Percentiles rank a stretch among this genome's conserved stretches.
phyloP scores from a whole-genome alignment of 305 asterid genomes.

The Rubia balearica region DNA sequence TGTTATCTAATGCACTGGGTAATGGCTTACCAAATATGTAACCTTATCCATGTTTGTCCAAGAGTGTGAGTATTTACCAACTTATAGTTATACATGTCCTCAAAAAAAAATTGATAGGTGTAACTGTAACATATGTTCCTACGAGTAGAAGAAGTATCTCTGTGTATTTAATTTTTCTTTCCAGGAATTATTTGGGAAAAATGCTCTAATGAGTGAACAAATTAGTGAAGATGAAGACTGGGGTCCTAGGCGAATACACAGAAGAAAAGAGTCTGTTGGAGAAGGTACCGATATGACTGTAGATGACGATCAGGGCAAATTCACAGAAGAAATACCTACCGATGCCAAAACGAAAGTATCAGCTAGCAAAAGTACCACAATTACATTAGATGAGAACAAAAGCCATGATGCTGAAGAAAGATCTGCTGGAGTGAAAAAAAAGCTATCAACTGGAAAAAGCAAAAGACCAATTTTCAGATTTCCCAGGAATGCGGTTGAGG shows the following conservation, averaged over 20 bases:
- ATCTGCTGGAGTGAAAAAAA: constrained; percentile 29
- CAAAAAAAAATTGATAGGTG: background rate
- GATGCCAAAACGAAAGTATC: constrained; percentile 25
- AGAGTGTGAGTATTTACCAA: background rate
- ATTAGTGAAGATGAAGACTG: constrained; percentile 95
- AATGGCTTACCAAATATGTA: background rate
- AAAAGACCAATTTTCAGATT: constrained; percentile 66
- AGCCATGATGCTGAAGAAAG: constrained; percentile 30
- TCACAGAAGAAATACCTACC: constrained; percentile 30
- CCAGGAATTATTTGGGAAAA: constrained; percentile 90
- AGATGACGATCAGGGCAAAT: constrained; percentile 39
- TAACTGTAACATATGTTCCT: background rate
- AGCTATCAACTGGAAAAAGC: constrained; percentile 23
- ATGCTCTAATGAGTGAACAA: constrained; percentile 45
- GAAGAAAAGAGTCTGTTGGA: constrained; percentile 64
- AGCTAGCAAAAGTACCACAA: constrained; percentile 26
- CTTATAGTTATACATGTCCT: background rate
- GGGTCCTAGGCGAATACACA: constrained; percentile 69
- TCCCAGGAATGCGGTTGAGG: constrained; percentile 74
- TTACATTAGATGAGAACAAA: constrained; percentile 45
- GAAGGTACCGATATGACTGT: constrained; percentile 50
- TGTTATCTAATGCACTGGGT: background rate
- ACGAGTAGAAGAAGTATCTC: background rate
- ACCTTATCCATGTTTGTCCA: background rate
- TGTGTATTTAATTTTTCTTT: constrained; percentile 13